Evolutionary conservation across 352 stramenopile genomes (phyloP).

Genomic region (Pythium brassicae): DNA sequence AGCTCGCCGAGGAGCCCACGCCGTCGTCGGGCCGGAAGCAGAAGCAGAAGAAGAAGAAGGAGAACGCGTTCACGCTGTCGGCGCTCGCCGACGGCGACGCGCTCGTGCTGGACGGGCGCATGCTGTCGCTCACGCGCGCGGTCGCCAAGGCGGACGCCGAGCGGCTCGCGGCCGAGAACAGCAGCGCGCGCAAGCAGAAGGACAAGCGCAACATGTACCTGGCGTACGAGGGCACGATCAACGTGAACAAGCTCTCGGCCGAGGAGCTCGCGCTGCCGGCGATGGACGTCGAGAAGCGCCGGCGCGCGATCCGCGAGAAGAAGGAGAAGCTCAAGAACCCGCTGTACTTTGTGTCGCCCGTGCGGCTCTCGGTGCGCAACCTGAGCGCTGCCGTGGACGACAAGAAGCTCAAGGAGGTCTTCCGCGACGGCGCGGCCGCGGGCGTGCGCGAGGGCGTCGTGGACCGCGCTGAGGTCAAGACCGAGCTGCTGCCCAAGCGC

Average conservation of each 20-base stretch:
- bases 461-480: constrained; percentile 73
- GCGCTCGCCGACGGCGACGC: constrained; percentile 65
- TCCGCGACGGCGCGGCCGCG: constrained; percentile 70
- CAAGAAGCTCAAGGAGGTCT: constrained; percentile 88
- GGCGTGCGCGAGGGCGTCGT: constrained; percentile 76
- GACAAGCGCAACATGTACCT: constrained; percentile 97
- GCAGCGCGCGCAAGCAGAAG: constrained; percentile 60
- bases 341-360: constrained; percentile 96
- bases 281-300: constrained; percentile 93
- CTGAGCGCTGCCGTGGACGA: constrained; percentile 86
- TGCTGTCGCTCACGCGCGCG: constrained; percentile 68
- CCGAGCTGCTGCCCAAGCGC: constrained; percentile 40
- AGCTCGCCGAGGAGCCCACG: constrained; percentile 39
- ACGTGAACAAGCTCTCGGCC: constrained; percentile 88
- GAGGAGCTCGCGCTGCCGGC: constrained; percentile 82
- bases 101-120: constrained; percentile 68
- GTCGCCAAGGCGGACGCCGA: constrained; percentile 72
- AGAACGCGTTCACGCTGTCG: constrained; percentile 60
- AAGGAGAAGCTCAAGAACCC: constrained; percentile 96
- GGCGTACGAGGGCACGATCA: constrained; percentile 93
- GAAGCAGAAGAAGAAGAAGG: constrained; percentile 45
- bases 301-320: constrained; percentile 91
- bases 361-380: constrained; percentile 94
- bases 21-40: too few species aligned
- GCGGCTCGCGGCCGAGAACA: constrained; percentile 42